Base-by-base conservation (phyloP, 2,329 filamentous ascomycete species). In the Penicillium freii region DNA sequence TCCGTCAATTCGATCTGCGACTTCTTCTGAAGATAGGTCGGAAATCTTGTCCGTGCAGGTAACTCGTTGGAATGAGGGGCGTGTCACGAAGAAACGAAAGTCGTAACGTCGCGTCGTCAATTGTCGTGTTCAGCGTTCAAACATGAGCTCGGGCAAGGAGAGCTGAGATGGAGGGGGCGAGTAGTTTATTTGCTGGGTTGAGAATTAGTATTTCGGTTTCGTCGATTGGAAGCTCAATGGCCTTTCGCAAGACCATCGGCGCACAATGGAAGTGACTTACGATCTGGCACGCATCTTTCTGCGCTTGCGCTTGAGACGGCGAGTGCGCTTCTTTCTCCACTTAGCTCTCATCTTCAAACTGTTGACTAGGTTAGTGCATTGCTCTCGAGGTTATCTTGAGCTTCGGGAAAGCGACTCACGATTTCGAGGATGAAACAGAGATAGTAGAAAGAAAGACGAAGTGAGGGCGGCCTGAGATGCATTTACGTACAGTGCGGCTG, bases 271-370 rank as follows among this genome's bases (percentile, higher is more conserved):
- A 53, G 17, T 38, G 42, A 81, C 92, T 86, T 86, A 97, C 94
- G 88, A 92, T 84, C 94, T 84, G 75, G 93, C 94, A 80, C 94
- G 88, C 84, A 94, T 96, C 93, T 99, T 99, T 92, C 94, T 95
- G 85, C 94, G 92, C 92, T 99, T 99, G 80, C 92, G 89, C 90
- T 97, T 97, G 81, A 99, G 91, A 82, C 94, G 89, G 77, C 94
- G 87, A 83, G 96, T 92, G 81, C 94, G 87, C 93, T 99, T 99
- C 90, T 99, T 99, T 87, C 93, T 94, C 94, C 94, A 97, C 87
- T 97, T 97, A 79, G 92, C 92, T 94, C 93, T 88, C 86, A 88
- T 88, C 75, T 77, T 77, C 75, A 73, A 68, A 76, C 71, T 69
- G 68, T 62, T 63, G 50, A 27, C 23, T 39, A 15, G 17, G 62